Base-by-base conservation (phyloP, 768 basidiomycete species). In the Hygrocybe punicea region DNA sequence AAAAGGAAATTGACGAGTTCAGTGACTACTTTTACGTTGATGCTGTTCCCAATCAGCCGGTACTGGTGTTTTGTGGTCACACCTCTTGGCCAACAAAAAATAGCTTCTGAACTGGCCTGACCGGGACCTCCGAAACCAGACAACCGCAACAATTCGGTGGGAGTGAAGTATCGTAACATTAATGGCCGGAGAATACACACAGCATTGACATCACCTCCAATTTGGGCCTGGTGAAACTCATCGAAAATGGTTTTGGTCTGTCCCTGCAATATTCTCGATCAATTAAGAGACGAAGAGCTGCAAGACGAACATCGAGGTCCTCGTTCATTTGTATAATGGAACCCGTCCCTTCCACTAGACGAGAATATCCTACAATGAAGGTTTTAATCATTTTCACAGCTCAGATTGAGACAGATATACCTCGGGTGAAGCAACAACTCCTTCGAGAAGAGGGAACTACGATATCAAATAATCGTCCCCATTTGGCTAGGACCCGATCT, bases 381-480 rank as follows among this genome's bases (percentile, higher is more conserved):
- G 8, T 8, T 11, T 17, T 23, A 16, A 33, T 11, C 16, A 8
- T 40, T n/a, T 34, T 36, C 10, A 8, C 46, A 17, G 29, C 23
- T 33, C 3, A 54, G 29, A 9, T 23, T 25, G 25, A 34, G n/a
- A 42, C 21, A 16, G 45, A 11, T n/a, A 10, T 61, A 89, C 89
- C 88, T 71, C 90, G 73, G 16, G 90, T 92, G 66, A 93, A 92
- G 67, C 91, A 93, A 61, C 91, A 92, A 1, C 83, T 84, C 45
- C 87, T 75, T 36, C 67, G 69, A 25, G 81, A 72, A 9, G 82
- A 84, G 0, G 88, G 87, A 9, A 80, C 66, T 10, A 90, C 86
- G 46, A 93, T 90, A 60, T 92, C 91, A 63, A 92, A 92, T 23
- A 91, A 70, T 24, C 84, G 76, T 3, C 88, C 89, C 87, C 90